phyloP scores from a whole-genome alignment of 2,329 filamentous ascomycete genomes.

The Hypoxylon sp. region DNA sequence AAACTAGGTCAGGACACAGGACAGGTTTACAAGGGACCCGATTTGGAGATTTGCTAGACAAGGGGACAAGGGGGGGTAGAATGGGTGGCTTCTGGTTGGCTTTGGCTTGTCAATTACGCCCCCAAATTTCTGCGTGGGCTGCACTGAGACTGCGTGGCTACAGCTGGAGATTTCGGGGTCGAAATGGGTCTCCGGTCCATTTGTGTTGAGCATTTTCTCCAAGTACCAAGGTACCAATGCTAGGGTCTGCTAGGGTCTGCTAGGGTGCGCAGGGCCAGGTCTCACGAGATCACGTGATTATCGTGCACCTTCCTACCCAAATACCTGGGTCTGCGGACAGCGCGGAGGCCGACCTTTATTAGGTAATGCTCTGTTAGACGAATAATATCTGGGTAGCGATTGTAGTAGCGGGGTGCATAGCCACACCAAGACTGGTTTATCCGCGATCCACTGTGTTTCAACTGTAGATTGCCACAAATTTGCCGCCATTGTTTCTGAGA shows the following conservation, averaged over 20 bases:
- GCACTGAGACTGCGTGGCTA: constrained; percentile 32
- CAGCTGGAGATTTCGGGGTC: constrained; percentile 32
- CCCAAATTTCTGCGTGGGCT: constrained; percentile 24
- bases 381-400: constrained; percentile 5
- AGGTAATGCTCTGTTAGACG: constrained; percentile 17
- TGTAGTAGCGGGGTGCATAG: background rate
- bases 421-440: background rate
- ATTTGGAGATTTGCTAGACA: constrained; percentile 21
- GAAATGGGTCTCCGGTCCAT: constrained; percentile 30
- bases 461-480: constrained; percentile 2
- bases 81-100: background rate
- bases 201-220: constrained; percentile 25
- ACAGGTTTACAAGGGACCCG: constrained; percentile 27
- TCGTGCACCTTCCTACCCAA: constrained; percentile 28
- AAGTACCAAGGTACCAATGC: constrained; percentile 19
- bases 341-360: constrained; percentile 11
- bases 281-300: constrained; percentile 37
- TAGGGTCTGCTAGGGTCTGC: background rate
- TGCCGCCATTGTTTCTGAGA: background rate
- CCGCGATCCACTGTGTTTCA: background rate
- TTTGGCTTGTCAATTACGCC: constrained; percentile 17
- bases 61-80: constrained; percentile 6
- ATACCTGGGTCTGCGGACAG: constrained; percentile 8
- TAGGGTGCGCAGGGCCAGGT: constrained; percentile 6
- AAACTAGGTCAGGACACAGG: constrained; percentile 10